Conservation (phyloP, 345 rosid species). For the Murraya paniculata region DNA sequence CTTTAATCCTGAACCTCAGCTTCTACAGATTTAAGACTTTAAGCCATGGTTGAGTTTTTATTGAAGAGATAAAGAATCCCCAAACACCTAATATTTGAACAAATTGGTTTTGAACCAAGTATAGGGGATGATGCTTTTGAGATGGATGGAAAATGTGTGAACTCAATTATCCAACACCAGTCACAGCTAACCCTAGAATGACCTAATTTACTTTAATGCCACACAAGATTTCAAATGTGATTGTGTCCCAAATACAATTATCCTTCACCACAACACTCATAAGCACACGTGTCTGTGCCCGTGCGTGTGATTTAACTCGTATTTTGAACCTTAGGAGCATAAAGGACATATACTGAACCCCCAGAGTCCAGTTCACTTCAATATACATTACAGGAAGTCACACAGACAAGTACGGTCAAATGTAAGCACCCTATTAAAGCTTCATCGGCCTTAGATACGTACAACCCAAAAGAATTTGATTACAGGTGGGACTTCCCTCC, state of each 20-base stretch:
- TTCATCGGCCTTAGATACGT: constrained; percentile 10
- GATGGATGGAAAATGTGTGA: background rate
- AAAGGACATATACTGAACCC: background rate
- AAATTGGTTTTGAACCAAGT: too few species aligned
- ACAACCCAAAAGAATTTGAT: constrained; percentile 11
- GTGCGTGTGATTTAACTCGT: background rate
- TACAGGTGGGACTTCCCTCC: constrained; percentile 14
- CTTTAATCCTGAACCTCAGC: too few species aligned
- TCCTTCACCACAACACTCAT: too few species aligned
- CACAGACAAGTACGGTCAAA: background rate
- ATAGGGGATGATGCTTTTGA: too few species aligned
- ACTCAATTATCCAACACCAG: background rate
- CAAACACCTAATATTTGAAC: too few species aligned
- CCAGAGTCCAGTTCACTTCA: background rate
- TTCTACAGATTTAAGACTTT: too few species aligned
- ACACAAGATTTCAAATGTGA: background rate
- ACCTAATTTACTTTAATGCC: background rate
- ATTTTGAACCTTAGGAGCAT: background rate
- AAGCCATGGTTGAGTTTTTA: too few species aligned
- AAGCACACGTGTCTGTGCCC: too few species aligned
- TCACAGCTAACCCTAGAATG: background rate
- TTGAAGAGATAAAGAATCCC: too few species aligned
- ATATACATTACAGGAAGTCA: constrained; percentile 20
- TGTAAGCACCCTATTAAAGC: constrained; percentile 7
- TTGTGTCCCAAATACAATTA: background rate